These are phyloP conservation scores for Geotrichum phurueaensis DNA, from an alignment of 1,139 yeast genomes.

Conservation along the genomic window DNA sequence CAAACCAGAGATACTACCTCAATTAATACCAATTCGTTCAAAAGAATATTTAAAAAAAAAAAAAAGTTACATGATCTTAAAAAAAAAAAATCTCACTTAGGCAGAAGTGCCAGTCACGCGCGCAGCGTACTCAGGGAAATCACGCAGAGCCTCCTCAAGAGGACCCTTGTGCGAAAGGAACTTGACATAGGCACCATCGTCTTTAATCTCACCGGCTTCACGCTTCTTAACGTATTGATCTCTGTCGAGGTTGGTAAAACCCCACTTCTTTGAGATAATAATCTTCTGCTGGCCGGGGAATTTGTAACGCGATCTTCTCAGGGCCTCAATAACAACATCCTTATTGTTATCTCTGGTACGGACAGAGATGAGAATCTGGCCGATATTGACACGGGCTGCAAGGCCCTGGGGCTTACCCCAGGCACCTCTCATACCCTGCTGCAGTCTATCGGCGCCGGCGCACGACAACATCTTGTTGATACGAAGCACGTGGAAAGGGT, in stretches of 20 bases:
- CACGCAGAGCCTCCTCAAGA: constrained; percentile 82
- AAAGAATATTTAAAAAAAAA: not conserved
- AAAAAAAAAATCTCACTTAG: constrained; percentile 1
- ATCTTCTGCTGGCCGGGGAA: constrained; percentile 99
- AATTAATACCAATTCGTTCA: not conserved
- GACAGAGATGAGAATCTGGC: constrained; percentile 96
- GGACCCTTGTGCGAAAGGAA: constrained; percentile 96
- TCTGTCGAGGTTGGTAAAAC: constrained; percentile 99
- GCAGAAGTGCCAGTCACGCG: constrained; percentile 19
- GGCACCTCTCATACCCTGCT: constrained; percentile 99
- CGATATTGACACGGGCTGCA: constrained; percentile 98
- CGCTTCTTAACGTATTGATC: constrained; percentile 91
- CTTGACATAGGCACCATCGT: constrained; percentile 99
- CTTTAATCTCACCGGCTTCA: constrained; percentile 96
- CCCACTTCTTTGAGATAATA: constrained; percentile 99
- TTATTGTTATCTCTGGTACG: constrained; percentile 98
- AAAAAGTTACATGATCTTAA: not conserved
- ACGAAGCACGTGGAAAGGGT: constrained; percentile 99
- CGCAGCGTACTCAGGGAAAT: constrained; percentile 82
- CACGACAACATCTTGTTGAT: constrained; percentile 99
- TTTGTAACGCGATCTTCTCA: constrained; percentile 99
- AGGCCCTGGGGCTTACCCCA: constrained; percentile 99
- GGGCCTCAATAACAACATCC: constrained; percentile 96
- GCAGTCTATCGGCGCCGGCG: constrained; percentile 99
- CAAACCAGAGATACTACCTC: not conserved